Evolutionary conservation across 2,329 filamentous ascomycete species (phyloP).

Genomic region (Aspergillus sp.): DNA sequence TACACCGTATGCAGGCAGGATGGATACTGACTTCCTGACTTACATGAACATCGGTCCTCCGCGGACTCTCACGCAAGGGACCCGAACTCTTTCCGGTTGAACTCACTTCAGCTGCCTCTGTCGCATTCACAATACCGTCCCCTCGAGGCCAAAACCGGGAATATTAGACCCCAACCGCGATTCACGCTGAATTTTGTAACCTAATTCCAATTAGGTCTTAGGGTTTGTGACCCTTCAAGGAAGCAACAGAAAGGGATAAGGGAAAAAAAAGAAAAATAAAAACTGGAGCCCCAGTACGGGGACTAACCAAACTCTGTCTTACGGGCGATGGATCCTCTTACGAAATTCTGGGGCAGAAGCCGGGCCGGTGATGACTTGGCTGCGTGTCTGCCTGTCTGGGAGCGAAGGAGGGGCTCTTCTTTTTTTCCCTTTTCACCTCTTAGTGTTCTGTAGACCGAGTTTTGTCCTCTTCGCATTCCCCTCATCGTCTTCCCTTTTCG

Average conservation of each 20-base stretch:
- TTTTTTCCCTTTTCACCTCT: neutral
- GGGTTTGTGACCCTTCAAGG: neutral
- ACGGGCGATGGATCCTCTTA: conserved; percentile 20
- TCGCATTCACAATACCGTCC: no score
- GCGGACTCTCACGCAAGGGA: neutral
- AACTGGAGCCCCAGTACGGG: conserved; percentile 5
- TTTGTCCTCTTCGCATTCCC: neutral
- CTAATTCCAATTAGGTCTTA: conserved; percentile 4
- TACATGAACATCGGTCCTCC: no score
- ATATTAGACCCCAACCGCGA: conserved; percentile 5
- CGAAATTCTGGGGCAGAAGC: conserved; percentile 24
- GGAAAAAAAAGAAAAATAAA: neutral
- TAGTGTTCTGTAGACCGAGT: conserved; percentile 5
- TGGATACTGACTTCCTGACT: no score
- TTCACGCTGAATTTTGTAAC: conserved; percentile 8
- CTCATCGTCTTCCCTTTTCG: neutral
- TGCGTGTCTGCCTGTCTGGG: neutral
- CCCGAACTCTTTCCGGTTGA: neutral
- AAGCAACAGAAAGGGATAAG: neutral
- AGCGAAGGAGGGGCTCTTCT: neutral
- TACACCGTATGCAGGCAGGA: neutral
- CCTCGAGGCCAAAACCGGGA: neutral
- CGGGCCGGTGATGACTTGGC: conserved; percentile 15
- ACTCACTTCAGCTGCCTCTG: neutral
- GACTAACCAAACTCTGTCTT: conserved; percentile 12